Conservation (phyloP, 75 land plant species). For the Isoetes taiwanensis region DNA sequence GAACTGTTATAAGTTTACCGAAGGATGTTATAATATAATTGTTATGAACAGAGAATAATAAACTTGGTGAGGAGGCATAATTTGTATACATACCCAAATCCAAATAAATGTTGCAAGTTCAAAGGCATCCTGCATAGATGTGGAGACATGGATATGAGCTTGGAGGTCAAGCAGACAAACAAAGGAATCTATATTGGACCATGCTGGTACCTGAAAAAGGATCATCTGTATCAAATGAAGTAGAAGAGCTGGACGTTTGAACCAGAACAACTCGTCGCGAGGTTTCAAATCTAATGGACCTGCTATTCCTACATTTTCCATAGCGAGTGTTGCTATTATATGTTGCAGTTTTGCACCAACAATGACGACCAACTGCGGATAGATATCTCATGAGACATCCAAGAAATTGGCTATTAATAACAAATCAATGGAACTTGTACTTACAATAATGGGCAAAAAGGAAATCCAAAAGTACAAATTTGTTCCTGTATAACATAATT, state of each 20-base stretch:
- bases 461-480: not conserved
- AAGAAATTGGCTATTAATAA: too few relatives aligned
- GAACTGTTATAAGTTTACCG: too few relatives aligned
- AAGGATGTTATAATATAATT: not conserved
- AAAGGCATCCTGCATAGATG: slow-evolving; percentile 4
- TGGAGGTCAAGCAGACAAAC: too few relatives aligned
- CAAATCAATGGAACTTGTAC: not conserved
- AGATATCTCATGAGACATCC: not conserved
- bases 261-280: not conserved
- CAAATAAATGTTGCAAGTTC: not conserved
- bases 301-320: not conserved
- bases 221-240: not conserved
- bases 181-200: not conserved
- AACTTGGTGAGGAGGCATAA: too few relatives aligned
- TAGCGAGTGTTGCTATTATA: not conserved
- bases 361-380: not conserved
- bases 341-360: not conserved
- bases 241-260: not conserved
- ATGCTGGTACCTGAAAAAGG: not conserved
- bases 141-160: too few relatives aligned
- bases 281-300: not conserved
- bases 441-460: not conserved
- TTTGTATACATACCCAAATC: slow-evolving; percentile 1
- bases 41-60: not conserved
- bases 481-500: not conserved